Evolutionary conservation across 257 asterid species (phyloP).

Genomic region (Ehretia macrophylla): DNA sequence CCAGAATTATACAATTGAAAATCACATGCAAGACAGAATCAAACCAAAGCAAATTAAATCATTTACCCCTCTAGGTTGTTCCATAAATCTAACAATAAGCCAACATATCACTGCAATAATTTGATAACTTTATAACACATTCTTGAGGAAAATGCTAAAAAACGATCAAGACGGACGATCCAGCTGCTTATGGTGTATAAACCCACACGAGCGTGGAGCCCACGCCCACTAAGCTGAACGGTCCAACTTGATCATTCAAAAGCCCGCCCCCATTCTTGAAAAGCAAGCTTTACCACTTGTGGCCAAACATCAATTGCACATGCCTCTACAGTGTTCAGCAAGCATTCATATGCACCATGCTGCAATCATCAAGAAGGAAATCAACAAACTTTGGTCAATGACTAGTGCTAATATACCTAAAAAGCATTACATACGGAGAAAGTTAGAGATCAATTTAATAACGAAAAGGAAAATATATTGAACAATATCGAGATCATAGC

Average conservation of each 20-base stretch:
- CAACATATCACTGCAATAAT: too few relatives aligned
- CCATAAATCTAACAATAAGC: too few relatives aligned
- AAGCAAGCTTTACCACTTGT: constrained; percentile 57
- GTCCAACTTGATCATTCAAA: not conserved
- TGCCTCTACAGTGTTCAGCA: constrained; percentile 77
- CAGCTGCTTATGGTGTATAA: too few relatives aligned
- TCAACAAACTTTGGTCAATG: not conserved
- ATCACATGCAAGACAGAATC: too few relatives aligned
- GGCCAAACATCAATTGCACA: constrained; percentile 96
- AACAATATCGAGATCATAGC: constrained; percentile 37
- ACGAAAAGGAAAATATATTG: constrained; percentile 35
- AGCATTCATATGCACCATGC: constrained; percentile 80
- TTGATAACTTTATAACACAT: not conserved
- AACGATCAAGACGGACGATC: too few relatives aligned
- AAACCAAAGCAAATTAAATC: too few relatives aligned
- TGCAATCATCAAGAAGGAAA: constrained; percentile 29
- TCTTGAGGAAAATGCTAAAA: too few relatives aligned
- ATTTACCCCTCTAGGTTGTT: too few relatives aligned
- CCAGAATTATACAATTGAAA: too few relatives aligned
- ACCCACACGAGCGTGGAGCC: not conserved
- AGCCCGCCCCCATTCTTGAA: not conserved
- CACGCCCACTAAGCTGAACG: not conserved
- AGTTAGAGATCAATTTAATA: constrained; percentile 25
- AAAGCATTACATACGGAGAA: not conserved
- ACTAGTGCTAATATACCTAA: not conserved